Evolutionary conservation across 1,284 basidiomycete species (phyloP).

Genomic region (Amylostereum chailletii): DNA sequence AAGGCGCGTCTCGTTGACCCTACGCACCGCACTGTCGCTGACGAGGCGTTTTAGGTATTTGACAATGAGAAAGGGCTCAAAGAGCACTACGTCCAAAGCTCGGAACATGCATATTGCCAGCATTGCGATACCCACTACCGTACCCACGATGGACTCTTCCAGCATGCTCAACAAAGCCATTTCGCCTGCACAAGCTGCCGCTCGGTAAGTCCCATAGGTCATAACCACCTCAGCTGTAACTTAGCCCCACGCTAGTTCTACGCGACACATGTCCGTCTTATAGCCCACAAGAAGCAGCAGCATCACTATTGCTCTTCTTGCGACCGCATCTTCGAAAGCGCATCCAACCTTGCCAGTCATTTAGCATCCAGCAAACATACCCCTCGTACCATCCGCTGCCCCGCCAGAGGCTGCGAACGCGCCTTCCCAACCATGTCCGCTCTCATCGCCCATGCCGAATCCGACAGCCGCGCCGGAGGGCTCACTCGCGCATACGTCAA

Average conservation of each 20-base stretch:
- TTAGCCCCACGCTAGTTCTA: slow-evolving; percentile 19
- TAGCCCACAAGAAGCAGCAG: slow-evolving; percentile 38
- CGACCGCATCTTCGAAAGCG: slow-evolving; percentile 27
- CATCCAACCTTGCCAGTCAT: slow-evolving; percentile 16
- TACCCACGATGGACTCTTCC: slow-evolving; percentile 7
- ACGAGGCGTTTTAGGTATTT: slow-evolving; percentile 15
- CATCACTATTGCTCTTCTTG: slow-evolving; percentile 43
- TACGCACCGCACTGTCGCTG: not conserved
- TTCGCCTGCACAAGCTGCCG: slow-evolving; percentile 31
- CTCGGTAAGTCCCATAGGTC: slow-evolving; percentile 13
- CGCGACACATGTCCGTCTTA: slow-evolving; percentile 24
- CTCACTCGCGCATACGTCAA: slow-evolving; percentile 22
- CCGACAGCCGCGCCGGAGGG: slow-evolving; percentile 21
- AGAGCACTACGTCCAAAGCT: slow-evolving; percentile 31
- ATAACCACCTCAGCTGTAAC: not conserved
- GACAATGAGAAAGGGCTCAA: slow-evolving; percentile 17
- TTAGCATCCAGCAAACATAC: slow-evolving; percentile 18
- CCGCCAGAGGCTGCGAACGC: slow-evolving; percentile 16
- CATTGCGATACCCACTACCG: slow-evolving; percentile 27
- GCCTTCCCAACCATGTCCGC: slow-evolving; percentile 22
- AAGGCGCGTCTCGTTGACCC: slow-evolving; percentile 12
- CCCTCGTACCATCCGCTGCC: slow-evolving; percentile 14
- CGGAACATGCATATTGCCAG: slow-evolving; percentile 34
- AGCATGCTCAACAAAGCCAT: slow-evolving; percentile 22
- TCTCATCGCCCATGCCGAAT: slow-evolving; percentile 24